A percentile compares a stretch with the other conserved stretches of the same genome.
phyloP scores from a whole-genome alignment of 768 basidiomycete species.

The Termitomyces sp. region DNA sequence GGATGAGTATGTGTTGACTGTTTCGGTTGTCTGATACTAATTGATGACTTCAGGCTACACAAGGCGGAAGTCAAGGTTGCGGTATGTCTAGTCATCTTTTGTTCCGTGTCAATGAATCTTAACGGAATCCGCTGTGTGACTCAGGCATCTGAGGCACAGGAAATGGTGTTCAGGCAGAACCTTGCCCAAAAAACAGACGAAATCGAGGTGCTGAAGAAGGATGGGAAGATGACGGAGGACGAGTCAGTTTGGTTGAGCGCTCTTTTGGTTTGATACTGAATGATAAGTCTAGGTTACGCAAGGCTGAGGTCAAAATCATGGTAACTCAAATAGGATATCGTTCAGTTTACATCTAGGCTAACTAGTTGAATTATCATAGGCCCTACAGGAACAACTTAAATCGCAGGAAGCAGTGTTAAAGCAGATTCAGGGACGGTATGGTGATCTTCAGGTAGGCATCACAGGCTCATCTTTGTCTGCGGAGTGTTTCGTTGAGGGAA shows the following conservation, averaged over 20 bases:
- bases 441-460: constrained; percentile 13
- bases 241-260: neutral
- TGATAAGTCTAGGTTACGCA: neutral
- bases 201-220: neutral
- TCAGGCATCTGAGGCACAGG: constrained; percentile 37
- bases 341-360: neutral
- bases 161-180: constrained; percentile 34
- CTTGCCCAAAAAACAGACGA: neutral
- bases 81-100: neutral
- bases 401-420: constrained; percentile 40
- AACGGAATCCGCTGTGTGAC: neutral
- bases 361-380: neutral
- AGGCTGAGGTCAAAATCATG: neutral
- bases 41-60: neutral
- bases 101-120: neutral
- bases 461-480: neutral
- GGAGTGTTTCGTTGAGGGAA: constrained; percentile 3
- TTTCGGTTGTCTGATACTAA: neutral
- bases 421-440: constrained; percentile 34
- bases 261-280: neutral
- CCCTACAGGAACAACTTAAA: constrained; percentile 32
- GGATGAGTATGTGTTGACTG: neutral
- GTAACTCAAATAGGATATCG: neutral
- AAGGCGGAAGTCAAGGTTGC: neutral
- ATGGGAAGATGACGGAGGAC: neutral